These are phyloP conservation scores for Solanum acaule DNA, from an alignment of 257 asterid genomes.

Conservation along the genomic window DNA sequence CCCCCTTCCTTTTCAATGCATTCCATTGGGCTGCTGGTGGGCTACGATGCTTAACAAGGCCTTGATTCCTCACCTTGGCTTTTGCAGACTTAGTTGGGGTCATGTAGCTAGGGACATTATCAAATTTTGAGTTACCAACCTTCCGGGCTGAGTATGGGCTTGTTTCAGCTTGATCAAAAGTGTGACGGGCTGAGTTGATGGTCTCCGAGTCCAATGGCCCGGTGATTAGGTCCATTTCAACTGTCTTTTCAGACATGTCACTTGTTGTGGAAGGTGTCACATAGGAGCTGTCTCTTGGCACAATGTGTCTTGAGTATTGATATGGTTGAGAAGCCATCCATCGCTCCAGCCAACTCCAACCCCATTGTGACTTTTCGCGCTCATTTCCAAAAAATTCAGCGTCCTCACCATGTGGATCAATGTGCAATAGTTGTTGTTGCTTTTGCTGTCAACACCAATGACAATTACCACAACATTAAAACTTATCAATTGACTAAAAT, in stretches of 20 bases:
- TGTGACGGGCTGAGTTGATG: constrained; percentile 14
- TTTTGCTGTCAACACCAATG: constrained; percentile 5
- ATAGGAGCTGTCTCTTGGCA: constrained; percentile 33
- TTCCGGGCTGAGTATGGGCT: constrained; percentile 38
- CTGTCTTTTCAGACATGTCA: constrained; percentile 54
- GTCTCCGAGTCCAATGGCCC: constrained; percentile 25
- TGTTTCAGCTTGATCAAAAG: constrained; percentile 15
- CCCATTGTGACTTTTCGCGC: constrained; percentile 44
- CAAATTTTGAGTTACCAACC: constrained; percentile 7
- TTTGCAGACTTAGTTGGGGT: constrained; percentile 83
- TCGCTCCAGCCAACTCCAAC: constrained; percentile 84
- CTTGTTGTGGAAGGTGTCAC: constrained; percentile 22
- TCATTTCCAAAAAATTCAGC: constrained; percentile 15
- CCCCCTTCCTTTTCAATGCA: constrained; percentile 35
- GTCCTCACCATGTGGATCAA: constrained; percentile 9
- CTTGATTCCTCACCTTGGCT: constrained; percentile 58
- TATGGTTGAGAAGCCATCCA: constrained; percentile 84
- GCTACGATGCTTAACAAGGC: constrained; percentile 28
- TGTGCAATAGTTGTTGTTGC: constrained; percentile 9
- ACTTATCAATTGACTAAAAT: background rate
- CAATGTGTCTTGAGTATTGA: constrained; percentile 23
- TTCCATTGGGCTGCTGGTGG: constrained; percentile 44
- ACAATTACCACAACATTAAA: background rate
- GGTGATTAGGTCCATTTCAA: constrained; percentile 45
- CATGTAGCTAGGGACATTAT: constrained; percentile 65